A percentile compares a stretch with the other conserved stretches of the same genome.
Conservation (phyloP, 768 basidiomycete species). For the Trametes cingulata region DNA sequence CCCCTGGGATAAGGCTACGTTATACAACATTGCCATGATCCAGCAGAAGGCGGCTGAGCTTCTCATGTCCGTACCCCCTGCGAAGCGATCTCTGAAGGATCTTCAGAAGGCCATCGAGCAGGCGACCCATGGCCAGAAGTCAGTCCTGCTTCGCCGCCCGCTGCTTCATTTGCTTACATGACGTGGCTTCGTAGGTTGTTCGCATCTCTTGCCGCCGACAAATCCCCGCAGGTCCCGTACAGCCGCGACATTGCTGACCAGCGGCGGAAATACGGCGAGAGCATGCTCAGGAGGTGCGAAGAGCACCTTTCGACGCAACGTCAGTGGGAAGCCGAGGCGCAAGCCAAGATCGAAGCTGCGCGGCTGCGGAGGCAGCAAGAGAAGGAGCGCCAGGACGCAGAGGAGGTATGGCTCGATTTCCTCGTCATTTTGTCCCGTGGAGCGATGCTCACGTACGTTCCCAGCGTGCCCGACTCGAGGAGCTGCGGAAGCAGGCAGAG, state of each 20-base stretch:
- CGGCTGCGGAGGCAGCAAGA: slow-evolving; percentile 80
- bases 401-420: slow-evolving; percentile 53
- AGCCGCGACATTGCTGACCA: slow-evolving; percentile 86
- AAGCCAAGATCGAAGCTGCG: slow-evolving; percentile 75
- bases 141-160: slow-evolving; percentile 23
- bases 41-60: slow-evolving; percentile 95
- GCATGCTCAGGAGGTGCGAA: slow-evolving; percentile 77
- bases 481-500: slow-evolving; percentile 68
- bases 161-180: not conserved
- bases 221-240: slow-evolving; percentile 72
- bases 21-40: slow-evolving; percentile 98
- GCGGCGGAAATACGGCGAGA: slow-evolving; percentile 86
- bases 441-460: slow-evolving; percentile 1
- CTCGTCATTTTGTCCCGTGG: not conserved
- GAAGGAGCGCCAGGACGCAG: slow-evolving; percentile 58
- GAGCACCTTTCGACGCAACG: slow-evolving; percentile 76
- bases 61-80: slow-evolving; percentile 68
- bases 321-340: slow-evolving; percentile 68
- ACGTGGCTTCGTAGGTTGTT: slow-evolving; percentile 59
- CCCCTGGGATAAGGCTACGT: slow-evolving; percentile 84
- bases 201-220: slow-evolving; percentile 76
- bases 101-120: slow-evolving; percentile 77
- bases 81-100: slow-evolving; percentile 81
- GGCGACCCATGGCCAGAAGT: slow-evolving; percentile 88
- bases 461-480: slow-evolving; percentile 63